Evolutionary conservation across 257 asterid genomes (phyloP), one percentile per base, ranked within the genome.

Genomic region (Lycium barbarum): DNA sequence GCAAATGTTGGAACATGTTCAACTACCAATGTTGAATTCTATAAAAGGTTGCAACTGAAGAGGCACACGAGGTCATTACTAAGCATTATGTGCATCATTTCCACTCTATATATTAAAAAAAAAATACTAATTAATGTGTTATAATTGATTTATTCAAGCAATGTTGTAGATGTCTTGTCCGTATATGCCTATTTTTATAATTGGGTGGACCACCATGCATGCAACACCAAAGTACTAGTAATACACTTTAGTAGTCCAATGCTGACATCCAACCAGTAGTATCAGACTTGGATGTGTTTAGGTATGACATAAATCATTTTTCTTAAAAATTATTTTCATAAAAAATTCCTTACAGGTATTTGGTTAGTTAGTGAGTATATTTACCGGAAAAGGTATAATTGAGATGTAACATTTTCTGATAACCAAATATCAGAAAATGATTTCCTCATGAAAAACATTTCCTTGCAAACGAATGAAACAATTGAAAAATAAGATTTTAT

Each of bases 41-140:
- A 6, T 61, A n/a, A 78, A 36, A 36, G 57, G 45, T 35, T 84
- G 40, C 45, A 7, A 33, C 35, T 33, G 51, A 59, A 36, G 81
- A 17, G 49, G 43, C 54, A 68, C 66, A 85, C 9, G n/a, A 43
- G 83, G 22, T 58, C 49, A 79, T 67, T 33, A 54, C 26, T 35
- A 58, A 36, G 61, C 43, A 20, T 54, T 18, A 68, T 35, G 45
- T 51, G 70, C 2, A 70, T 57, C 74, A 79, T 76, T 78, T 83
- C 18, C 17, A 51, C 49, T 47, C 45, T 7, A 43, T 14, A 20
- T 3, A 26, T 26, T 26, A 0, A 26, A 26, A 26, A 26, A 26
- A 26, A 26, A 26, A 26, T 26, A 26, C 33, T 26, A 26, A 26
- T 26, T 26, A 0, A 26, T 26, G 33, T 26, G 33, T 26, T 26